Conservation (phyloP, 495 filamentous ascomycete species). For the Penicillium mononematosum region DNA sequence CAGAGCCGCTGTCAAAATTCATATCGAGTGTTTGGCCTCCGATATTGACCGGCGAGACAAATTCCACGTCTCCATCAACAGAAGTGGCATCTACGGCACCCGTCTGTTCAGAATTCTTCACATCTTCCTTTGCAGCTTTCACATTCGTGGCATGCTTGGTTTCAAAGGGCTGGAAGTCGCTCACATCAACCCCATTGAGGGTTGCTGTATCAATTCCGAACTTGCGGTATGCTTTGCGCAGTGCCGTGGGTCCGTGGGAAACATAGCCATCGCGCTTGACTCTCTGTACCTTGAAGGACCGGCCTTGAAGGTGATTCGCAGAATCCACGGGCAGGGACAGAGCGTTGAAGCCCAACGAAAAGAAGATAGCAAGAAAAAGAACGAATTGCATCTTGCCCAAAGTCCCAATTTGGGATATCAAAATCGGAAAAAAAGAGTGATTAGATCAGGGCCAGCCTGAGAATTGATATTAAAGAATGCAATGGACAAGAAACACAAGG, state of each 20-base stretch:
- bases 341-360: slow-evolving; percentile 41
- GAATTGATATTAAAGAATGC: slow-evolving; percentile 12
- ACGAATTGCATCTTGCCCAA: slow-evolving; percentile 32
- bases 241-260: slow-evolving; percentile 54
- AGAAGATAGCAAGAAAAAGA: slow-evolving; percentile 28
- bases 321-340: slow-evolving; percentile 33
- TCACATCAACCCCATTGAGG: slow-evolving; percentile 28
- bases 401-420: slow-evolving; percentile 5
- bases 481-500: slow-evolving; percentile 17
- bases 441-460: slow-evolving; percentile 15
- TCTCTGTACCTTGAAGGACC: slow-evolving; percentile 60
- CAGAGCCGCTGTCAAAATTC: slow-evolving; percentile 81
- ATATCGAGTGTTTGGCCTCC: slow-evolving; percentile 72
- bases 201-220: slow-evolving; percentile 48
- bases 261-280: slow-evolving; percentile 52
- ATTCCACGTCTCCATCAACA: slow-evolving; percentile 63
- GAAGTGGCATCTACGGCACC: slow-evolving; percentile 63
- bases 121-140: slow-evolving; percentile 14
- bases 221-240: slow-evolving; percentile 64
- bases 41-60: slow-evolving; percentile 67
- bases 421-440: slow-evolving; percentile 10
- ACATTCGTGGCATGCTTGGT: slow-evolving; percentile 19
- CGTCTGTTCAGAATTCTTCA: slow-evolving; percentile 32
- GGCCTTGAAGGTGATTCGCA: slow-evolving; percentile 27
- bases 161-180: slow-evolving; percentile 38